Conservation (phyloP, 2,329 filamentous ascomycete genomes). For the Cylindrodendrum hubeiense region DNA sequence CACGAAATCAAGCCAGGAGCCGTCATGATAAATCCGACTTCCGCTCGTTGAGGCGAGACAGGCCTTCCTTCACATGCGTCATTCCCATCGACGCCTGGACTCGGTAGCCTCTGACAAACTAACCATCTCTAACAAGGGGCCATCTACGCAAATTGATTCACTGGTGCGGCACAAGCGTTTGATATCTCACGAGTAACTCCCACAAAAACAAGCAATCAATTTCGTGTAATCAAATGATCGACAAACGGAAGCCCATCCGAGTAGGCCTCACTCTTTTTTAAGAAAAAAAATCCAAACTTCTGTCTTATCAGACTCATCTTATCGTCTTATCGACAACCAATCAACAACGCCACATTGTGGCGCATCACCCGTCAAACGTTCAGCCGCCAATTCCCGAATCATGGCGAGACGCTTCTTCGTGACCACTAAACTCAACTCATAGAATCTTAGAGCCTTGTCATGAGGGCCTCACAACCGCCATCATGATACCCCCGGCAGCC, state of each 20-base stretch:
- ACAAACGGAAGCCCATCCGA: slow-evolving; percentile 7
- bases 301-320: not conserved
- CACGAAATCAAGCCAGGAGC: too few relatives aligned
- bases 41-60: not conserved
- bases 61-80: slow-evolving; percentile 31
- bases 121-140: not conserved
- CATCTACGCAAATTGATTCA: not conserved
- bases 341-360: slow-evolving; percentile 29
- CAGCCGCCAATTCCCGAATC: slow-evolving; percentile 30
- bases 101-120: not conserved
- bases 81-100: slow-evolving; percentile 33
- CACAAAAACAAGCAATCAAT: not conserved
- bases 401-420: slow-evolving; percentile 28
- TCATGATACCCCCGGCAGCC: slow-evolving; percentile 36
- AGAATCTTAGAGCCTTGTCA: slow-evolving; percentile 28
- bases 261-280: not conserved
- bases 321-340: slow-evolving; percentile 27
- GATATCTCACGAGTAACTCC: not conserved
- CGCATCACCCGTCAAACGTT: slow-evolving; percentile 21
- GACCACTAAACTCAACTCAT: slow-evolving; percentile 12
- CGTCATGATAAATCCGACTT: not conserved
- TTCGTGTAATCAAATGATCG: slow-evolving; percentile 1
- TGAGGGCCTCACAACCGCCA: slow-evolving; percentile 30
- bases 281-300: slow-evolving; percentile 1
- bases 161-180: not conserved